A percentile compares a stretch with the other conserved stretches of the same genome.
Evolutionary conservation across 2,329 filamentous ascomycete species (phyloP).

Genomic region (Trichoderma cornu-damae): DNA sequence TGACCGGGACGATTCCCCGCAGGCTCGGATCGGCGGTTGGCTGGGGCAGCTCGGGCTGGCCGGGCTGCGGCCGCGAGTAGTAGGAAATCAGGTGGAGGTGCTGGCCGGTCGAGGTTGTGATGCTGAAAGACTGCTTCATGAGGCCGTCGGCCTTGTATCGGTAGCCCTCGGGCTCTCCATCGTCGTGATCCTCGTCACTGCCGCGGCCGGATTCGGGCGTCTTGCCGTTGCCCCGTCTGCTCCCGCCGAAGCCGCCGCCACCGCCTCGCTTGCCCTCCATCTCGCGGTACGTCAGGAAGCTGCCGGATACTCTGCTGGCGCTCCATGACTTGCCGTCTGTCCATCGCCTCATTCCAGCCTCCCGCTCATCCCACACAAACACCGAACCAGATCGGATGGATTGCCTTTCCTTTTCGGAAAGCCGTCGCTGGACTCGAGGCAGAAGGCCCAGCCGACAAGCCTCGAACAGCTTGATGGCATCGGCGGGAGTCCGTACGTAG

Average conservation of each 20-base stretch:
- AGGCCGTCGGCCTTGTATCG: conserved; percentile 93
- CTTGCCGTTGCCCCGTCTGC: conserved; percentile 59
- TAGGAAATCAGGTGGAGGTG: conserved; percentile 98
- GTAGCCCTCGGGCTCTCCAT: conserved; percentile 83
- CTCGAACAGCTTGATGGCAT: conserved; percentile 98
- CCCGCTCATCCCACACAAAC: conserved; percentile 99
- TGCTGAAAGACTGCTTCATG: conserved; percentile 99
- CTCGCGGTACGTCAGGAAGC: conserved; percentile 94
- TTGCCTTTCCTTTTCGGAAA: conserved; percentile 96
- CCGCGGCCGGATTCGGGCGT: conserved; percentile 76
- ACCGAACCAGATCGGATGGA: conserved; percentile 95
- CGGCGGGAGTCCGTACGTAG: conserved; percentile 87
- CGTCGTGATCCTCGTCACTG: conserved; percentile 81
- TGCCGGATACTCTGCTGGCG: conserved; percentile 92
- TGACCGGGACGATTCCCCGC: conserved; percentile 76
- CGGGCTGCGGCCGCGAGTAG: conserved; percentile 75
- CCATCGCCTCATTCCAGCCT: conserved; percentile 97
- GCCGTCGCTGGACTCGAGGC: conserved; percentile 82
- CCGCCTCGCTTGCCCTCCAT: conserved; percentile 98
- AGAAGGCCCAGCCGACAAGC: conserved; percentile 85
- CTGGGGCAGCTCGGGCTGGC: conserved; percentile 67
- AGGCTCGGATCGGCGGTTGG: conserved; percentile 76
- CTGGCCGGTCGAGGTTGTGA: conserved; percentile 81
- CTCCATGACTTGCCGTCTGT: conserved; percentile 99
- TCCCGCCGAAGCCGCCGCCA: conserved; percentile 61